These are phyloP conservation scores for Tuber microsphaerosporum DNA, from an alignment of 495 filamentous ascomycete genomes.

Conservation along the genomic window DNA sequence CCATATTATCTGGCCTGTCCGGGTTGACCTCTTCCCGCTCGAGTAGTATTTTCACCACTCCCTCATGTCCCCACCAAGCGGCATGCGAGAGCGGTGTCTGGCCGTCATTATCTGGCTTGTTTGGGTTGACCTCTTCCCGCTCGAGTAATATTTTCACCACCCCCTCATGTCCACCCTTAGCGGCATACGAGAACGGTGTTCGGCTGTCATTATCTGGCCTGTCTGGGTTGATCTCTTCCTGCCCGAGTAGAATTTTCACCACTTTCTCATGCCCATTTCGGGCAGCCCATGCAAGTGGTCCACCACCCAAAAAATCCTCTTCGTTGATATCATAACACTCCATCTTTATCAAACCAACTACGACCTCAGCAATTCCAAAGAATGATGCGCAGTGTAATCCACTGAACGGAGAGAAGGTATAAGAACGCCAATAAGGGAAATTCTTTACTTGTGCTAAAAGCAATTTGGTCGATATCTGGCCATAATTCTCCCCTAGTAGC, in stretches of 20 bases:
- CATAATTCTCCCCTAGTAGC: not conserved
- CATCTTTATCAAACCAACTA: not conserved
- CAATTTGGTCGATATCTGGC: not conserved
- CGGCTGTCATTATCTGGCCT: not conserved
- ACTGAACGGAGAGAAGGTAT: not conserved
- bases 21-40: not conserved
- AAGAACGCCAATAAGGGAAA: rapidly evolving
- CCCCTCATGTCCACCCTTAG: not conserved
- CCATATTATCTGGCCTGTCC: not conserved
- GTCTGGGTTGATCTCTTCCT: not conserved
- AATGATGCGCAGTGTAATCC: not conserved
- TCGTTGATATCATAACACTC: not conserved
- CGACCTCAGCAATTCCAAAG: not conserved
- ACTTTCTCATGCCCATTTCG: not conserved
- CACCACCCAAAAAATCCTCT: not conserved
- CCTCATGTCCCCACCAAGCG: not conserved
- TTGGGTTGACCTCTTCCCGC: not conserved
- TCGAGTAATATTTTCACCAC: not conserved
- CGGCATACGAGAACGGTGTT: not conserved
- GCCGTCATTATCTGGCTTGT: not conserved
- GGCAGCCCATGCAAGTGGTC: not conserved
- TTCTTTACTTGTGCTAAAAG: not conserved
- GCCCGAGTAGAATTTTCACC: not conserved
- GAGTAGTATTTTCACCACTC: not conserved
- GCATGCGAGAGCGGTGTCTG: not conserved